Evolutionary conservation across 768 basidiomycete genomes (phyloP).

Genomic region (Chalciporus sphaerocephalus): DNA sequence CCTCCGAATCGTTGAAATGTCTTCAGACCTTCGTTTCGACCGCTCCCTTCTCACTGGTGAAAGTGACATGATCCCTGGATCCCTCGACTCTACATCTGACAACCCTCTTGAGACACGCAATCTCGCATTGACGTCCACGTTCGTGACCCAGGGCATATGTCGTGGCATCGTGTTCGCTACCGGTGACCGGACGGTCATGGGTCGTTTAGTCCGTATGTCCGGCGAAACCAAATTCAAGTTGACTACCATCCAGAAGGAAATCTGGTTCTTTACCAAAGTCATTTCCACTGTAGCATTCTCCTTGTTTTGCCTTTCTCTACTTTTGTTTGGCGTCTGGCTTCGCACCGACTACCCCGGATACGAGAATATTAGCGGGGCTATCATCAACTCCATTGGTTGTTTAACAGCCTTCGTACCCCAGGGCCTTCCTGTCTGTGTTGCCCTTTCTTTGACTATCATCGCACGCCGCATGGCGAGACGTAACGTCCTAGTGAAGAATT

Average conservation of each 20-base stretch:
- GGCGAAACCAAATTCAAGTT: constrained; percentile 42
- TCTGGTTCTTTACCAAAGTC: constrained; percentile 51
- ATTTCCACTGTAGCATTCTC: constrained; percentile 40
- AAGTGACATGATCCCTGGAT: constrained; percentile 43
- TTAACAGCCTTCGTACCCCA: constrained; percentile 42
- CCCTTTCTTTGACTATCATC: constrained; percentile 47
- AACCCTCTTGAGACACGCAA: constrained; percentile 47
- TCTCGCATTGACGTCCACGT: constrained; percentile 45
- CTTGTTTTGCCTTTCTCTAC: constrained; percentile 39
- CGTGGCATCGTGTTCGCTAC: constrained; percentile 40
- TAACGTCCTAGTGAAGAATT: constrained; percentile 46
- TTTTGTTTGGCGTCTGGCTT: constrained; percentile 43
- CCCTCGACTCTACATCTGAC: constrained; percentile 44
- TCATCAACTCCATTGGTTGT: constrained; percentile 38
- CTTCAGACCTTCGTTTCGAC: constrained; percentile 50
- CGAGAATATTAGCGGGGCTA: constrained; percentile 32
- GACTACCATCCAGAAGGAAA: constrained; percentile 45
- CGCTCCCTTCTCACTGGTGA: constrained; percentile 52
- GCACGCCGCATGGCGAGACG: constrained; percentile 47
- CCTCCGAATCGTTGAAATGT: constrained; percentile 48
- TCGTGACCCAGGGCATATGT: constrained; percentile 40
- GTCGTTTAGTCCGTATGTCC: constrained; percentile 53
- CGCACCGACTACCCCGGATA: constrained; percentile 31
- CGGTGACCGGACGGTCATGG: constrained; percentile 45
- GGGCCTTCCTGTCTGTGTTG: constrained; percentile 42